Evolutionary conservation across 345 rosid genomes (phyloP).

Genomic region (Passiflora organensis): DNA sequence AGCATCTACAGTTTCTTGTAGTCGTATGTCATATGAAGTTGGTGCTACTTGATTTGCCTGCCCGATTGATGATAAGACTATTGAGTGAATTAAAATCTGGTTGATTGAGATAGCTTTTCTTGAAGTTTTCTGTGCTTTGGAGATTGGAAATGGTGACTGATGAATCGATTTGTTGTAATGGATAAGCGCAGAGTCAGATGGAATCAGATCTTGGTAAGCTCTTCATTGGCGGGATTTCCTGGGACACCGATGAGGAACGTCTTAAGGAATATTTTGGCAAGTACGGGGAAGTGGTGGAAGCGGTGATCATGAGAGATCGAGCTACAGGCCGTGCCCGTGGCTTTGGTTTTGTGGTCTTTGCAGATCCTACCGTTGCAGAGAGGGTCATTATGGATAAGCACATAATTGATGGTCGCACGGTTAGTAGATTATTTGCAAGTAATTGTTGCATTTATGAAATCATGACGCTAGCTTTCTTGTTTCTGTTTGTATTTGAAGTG

Average conservation of each 20-base stretch:
- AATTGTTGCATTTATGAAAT: no score
- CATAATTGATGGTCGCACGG: constrained; percentile 85
- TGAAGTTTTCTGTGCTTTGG: constrained; percentile 9
- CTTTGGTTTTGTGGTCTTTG: constrained; percentile 86
- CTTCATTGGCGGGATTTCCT: constrained; percentile 97
- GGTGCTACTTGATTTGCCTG: not conserved
- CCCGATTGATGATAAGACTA: not conserved
- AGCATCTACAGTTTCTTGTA: not conserved
- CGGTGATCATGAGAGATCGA: constrained; percentile 97
- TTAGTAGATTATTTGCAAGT: constrained; percentile 34
- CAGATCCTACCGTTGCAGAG: constrained; percentile 87
- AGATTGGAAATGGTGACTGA: constrained; percentile 24
- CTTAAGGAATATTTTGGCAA: constrained; percentile 77
- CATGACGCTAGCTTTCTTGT: not conserved
- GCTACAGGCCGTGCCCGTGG: constrained; percentile 95
- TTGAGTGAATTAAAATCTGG: constrained; percentile 7
- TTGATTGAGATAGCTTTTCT: constrained; percentile 8
- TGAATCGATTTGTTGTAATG: constrained; percentile 22
- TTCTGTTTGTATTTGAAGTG: not conserved
- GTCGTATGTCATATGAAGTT: not conserved
- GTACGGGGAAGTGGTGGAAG: constrained; percentile 87
- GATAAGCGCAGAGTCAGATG: constrained; percentile 59
- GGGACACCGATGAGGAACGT: constrained; percentile 98
- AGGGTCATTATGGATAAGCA: constrained; percentile 92
- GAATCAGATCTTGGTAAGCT: constrained; percentile 99